A percentile compares a stretch with the other conserved stretches of the same genome.
Evolutionary conservation across 108 stramenopile genomes (phyloP).

Genomic region (Cyclotella atomus): DNA sequence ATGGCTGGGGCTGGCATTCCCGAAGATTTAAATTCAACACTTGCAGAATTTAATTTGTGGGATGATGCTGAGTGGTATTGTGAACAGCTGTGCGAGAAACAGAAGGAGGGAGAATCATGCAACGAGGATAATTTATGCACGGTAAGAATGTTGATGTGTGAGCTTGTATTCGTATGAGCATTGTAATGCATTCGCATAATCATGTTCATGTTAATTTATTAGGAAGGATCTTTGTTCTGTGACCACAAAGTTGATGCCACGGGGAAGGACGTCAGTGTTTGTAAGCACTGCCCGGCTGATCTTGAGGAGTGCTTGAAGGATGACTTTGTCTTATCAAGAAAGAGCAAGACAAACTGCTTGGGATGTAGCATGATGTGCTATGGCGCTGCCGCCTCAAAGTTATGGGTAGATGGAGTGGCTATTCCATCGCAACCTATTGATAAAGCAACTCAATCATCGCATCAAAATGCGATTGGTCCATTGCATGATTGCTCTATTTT

Average conservation of each 20-base stretch:
- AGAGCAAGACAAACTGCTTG: background rate
- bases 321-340: background rate
- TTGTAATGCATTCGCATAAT: too few species aligned
- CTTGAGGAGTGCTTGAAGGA: background rate
- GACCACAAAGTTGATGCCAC: background rate
- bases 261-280: background rate
- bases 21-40: background rate
- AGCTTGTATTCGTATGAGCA: too few species aligned
- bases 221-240: too few species aligned
- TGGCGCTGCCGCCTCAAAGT: background rate
- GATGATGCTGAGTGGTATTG: background rate
- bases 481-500: constrained; percentile 2
- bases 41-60: background rate
- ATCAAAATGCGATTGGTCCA: background rate
- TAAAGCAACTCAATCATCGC: background rate
- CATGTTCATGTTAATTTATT: too few species aligned
- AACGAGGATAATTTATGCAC: constrained; percentile 1
- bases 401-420: background rate
- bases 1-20: background rate
- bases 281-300: background rate
- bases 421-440: constrained; percentile 1
- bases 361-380: background rate
- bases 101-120: constrained; percentile 6
- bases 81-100: background rate
- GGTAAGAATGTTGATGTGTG: too few species aligned